These are phyloP conservation scores for Torrubiella hemipterigena DNA, from an alignment of 2,329 filamentous ascomycete species.

Conservation along the genomic window DNA sequence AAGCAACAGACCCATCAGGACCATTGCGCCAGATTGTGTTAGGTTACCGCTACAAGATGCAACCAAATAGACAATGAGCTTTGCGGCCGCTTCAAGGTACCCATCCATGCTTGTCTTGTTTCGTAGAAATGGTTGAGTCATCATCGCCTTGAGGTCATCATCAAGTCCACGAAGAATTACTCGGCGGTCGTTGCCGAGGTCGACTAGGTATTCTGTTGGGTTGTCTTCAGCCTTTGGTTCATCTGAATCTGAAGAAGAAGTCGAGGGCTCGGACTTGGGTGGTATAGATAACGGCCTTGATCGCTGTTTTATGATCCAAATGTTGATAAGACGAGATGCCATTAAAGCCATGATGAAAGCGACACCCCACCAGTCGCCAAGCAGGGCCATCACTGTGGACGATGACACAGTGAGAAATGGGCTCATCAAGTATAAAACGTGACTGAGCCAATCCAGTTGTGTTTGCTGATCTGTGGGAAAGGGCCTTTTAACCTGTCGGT, in stretches of 20 bases:
- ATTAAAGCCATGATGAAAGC: slow-evolving; percentile 35
- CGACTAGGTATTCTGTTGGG: slow-evolving; percentile 34
- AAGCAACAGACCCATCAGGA: slow-evolving; percentile 38
- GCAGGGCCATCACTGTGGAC: slow-evolving; percentile 29
- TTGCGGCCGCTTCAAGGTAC: slow-evolving; percentile 39
- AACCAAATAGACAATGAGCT: slow-evolving; percentile 45
- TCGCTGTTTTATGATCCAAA: slow-evolving; percentile 43
- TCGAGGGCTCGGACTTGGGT: neutral
- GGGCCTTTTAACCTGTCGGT: slow-evolving; percentile 2
- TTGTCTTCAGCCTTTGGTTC: slow-evolving; percentile 6
- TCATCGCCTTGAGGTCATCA: slow-evolving; percentile 47
- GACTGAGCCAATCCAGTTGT: slow-evolving; percentile 33
- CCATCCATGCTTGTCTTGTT: slow-evolving; percentile 36
- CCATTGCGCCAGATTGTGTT: slow-evolving; percentile 36
- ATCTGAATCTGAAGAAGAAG: slow-evolving; percentile 3
- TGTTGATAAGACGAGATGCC: slow-evolving; percentile 41
- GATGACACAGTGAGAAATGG: slow-evolving; percentile 33
- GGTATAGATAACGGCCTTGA: slow-evolving; percentile 9
- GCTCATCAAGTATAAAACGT: slow-evolving; percentile 33
- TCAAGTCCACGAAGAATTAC: slow-evolving; percentile 40
- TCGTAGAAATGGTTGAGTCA: slow-evolving; percentile 42
- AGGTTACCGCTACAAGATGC: slow-evolving; percentile 44
- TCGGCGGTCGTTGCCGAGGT: slow-evolving; percentile 37
- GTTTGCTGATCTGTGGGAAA: slow-evolving; percentile 11
- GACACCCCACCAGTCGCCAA: slow-evolving; percentile 41